Conservation (phyloP, 495 filamentous ascomycete genomes). For the Podospora bellae-mahoneyi region DNA sequence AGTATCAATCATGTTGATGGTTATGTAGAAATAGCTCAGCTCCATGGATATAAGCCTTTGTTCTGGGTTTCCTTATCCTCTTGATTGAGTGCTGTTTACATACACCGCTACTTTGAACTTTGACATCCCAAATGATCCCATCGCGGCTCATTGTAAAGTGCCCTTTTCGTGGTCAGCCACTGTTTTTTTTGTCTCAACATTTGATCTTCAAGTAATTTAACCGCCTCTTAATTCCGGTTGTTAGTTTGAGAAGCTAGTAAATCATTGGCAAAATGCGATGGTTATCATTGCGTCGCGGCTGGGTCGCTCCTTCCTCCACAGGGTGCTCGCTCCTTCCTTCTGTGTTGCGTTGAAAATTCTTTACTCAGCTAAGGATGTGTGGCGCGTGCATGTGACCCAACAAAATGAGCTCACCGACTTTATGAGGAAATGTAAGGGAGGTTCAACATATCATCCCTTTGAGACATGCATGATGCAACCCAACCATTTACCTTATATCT, state of each 20-base stretch:
- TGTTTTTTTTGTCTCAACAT: neutral
- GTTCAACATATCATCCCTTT: no score
- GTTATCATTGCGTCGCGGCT: neutral
- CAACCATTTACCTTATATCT: no score
- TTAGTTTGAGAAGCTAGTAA: neutral
- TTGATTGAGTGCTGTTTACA: no score
- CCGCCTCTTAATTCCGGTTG: neutral
- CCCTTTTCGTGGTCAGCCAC: neutral
- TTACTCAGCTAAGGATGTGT: neutral
- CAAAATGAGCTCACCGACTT: no score
- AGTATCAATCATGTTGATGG: no score
- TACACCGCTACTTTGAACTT: no score
- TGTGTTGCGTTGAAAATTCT: neutral
- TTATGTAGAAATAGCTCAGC: no score
- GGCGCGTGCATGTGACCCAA: neutral
- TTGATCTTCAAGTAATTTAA: neutral
- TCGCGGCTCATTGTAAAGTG: neutral
- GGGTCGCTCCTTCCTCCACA: neutral
- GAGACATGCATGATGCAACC: no score
- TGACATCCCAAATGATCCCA: neutral
- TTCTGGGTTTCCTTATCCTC: no score
- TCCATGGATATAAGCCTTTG: no score
- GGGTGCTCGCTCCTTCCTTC: neutral
- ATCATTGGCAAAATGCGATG: neutral
- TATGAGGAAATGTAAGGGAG: no score